Percentiles rank a stretch among this genome's conserved stretches.
phyloP scores from a whole-genome alignment of 2,329 filamentous ascomycete genomes.

The Lasiodiplodia sp. region DNA sequence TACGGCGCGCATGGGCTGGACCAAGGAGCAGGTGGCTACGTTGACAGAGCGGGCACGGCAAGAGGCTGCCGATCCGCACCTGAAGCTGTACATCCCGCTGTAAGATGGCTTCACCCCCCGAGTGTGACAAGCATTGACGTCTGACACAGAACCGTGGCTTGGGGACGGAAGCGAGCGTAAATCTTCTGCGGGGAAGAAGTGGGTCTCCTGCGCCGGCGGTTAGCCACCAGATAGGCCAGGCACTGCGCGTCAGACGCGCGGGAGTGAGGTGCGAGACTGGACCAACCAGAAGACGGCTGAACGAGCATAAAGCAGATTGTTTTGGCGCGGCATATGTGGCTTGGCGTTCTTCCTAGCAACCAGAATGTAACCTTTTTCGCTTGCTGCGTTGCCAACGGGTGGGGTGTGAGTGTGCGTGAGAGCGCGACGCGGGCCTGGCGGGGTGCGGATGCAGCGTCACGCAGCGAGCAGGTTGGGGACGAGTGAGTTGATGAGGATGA shows the following conservation, averaged over 20 bases:
- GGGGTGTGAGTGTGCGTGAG: background rate
- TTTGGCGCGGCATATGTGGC: conserved; percentile 21
- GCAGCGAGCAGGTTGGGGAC: background rate
- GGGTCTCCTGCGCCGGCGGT: conserved; percentile 25
- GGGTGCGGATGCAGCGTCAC: background rate
- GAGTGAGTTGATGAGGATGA: background rate
- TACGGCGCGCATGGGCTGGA: conserved; percentile 43
- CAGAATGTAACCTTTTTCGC: conserved; percentile 12
- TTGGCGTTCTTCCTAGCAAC: conserved; percentile 21
- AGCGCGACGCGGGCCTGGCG: background rate
- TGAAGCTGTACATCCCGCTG: conserved; percentile 48
- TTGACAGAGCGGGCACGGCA: conserved; percentile 41
- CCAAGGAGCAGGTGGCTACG: conserved; percentile 39
- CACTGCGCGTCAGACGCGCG: conserved; percentile 13
- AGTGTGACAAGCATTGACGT: conserved; percentile 6
- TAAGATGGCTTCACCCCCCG: conserved; percentile 35
- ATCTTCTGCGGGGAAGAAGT: conserved; percentile 28
- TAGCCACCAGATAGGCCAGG: conserved; percentile 16
- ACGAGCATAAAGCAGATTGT: conserved; percentile 14
- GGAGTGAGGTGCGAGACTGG: conserved; percentile 16
- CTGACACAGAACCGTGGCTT: conserved; percentile 37
- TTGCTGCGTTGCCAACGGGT: background rate
- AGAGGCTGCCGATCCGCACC: conserved; percentile 40
- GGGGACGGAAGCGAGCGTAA: conserved; percentile 39
- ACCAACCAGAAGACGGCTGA: conserved; percentile 5